Evolutionary conservation across 345 rosid genomes (phyloP).

Genomic region (Brassica incana): DNA sequence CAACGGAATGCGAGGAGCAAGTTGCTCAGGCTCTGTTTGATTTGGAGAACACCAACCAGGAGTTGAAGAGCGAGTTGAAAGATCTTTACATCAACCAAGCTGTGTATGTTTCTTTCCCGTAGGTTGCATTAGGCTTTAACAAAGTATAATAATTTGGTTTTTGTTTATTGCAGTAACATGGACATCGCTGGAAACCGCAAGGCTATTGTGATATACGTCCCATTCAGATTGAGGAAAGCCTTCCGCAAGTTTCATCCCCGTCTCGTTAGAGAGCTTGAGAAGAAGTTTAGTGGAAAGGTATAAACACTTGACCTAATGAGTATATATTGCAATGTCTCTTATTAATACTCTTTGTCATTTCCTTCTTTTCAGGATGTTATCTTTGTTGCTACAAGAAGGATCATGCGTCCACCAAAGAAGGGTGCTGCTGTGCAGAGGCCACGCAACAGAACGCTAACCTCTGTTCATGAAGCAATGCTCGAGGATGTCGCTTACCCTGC

Average conservation of each 20-base stretch:
- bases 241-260: slow-evolving; percentile 84
- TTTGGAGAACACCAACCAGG: slow-evolving; percentile 80
- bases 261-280: slow-evolving; percentile 93
- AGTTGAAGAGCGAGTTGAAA: slow-evolving; percentile 77
- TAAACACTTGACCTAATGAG: neutral
- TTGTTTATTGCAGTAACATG: slow-evolving; percentile 52
- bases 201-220: slow-evolving; percentile 85
- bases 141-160: neutral
- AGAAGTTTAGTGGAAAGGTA: slow-evolving; percentile 96
- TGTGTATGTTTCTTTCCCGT: slow-evolving; percentile 44
- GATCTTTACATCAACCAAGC: slow-evolving; percentile 83
- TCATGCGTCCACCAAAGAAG: slow-evolving; percentile 84
- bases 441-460: slow-evolving; percentile 75
- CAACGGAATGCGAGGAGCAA: slow-evolving; percentile 78
- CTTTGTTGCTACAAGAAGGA: slow-evolving; percentile 73
- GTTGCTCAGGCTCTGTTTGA: slow-evolving; percentile 93
- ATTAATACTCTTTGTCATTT: neutral
- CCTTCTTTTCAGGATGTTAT: slow-evolving; percentile 62
- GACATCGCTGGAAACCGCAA: slow-evolving; percentile 80
- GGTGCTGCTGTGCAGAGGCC: slow-evolving; percentile 93
- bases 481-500: slow-evolving; percentile 85
- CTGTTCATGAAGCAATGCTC: slow-evolving; percentile 84
- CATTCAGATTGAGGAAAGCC: slow-evolving; percentile 84
- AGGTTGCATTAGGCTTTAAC: neutral
- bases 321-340: neutral